Percentiles rank a stretch among this genome's conserved stretches.
Evolutionary conservation across 257 asterid genomes (phyloP).

Genomic region (Salvia miltiorrhiza): DNA sequence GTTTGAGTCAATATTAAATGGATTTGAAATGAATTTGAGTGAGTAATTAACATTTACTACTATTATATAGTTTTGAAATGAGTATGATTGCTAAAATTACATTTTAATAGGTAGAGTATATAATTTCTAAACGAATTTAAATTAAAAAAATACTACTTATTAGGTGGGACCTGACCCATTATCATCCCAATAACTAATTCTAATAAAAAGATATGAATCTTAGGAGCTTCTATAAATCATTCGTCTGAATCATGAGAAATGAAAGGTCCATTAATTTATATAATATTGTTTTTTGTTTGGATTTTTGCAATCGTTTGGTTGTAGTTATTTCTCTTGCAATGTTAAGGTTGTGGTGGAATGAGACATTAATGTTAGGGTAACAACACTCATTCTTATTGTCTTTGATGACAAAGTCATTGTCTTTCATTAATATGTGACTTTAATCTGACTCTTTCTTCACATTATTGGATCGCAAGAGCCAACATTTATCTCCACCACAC

Average conservation of each 20-base stretch:
- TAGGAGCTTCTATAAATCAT: background rate
- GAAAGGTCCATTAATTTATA: constrained; percentile 18
- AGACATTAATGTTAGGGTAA: constrained; percentile 21
- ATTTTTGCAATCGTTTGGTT: constrained; percentile 33
- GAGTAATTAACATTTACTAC: too few species aligned
- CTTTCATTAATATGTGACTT: constrained; percentile 16
- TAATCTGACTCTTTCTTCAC: constrained; percentile 11
- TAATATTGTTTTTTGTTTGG: background rate
- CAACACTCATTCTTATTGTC: constrained; percentile 33
- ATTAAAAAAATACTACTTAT: too few species aligned
- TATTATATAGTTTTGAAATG: too few species aligned
- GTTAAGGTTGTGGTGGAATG: constrained; percentile 25
- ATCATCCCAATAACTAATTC: too few species aligned
- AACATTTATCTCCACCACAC: background rate
- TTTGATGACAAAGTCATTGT: constrained; percentile 23
- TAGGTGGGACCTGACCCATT: too few species aligned
- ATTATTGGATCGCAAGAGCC: constrained; percentile 13
- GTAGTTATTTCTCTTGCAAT: constrained; percentile 20
- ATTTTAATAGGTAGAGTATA: too few species aligned
- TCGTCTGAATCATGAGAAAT: background rate
- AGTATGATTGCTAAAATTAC: too few species aligned
- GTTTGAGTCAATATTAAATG: too few species aligned
- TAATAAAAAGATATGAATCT: background rate
- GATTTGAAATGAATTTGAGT: too few species aligned
- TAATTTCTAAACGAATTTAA: too few species aligned